A percentile compares a stretch with the other conserved stretches of the same genome.
Conservation (phyloP, 2,329 filamentous ascomycete genomes). For the Zymoseptoria pseudotritici region DNA sequence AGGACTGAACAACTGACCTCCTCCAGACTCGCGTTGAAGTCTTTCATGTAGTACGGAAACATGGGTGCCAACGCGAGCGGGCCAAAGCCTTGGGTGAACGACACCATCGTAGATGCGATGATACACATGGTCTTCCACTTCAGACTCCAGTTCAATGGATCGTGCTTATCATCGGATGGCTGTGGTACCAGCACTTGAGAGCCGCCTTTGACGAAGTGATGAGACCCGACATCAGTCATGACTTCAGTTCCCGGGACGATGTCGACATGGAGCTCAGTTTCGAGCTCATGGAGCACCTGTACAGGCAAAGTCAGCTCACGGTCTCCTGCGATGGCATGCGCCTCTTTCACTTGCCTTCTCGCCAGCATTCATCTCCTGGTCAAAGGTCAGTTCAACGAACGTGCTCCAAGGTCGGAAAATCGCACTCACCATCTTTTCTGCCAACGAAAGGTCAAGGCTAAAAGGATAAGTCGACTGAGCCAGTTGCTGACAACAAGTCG, state of each 20-base stretch:
- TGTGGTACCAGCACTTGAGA: slow-evolving; percentile 46
- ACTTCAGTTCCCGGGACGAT: slow-evolving; percentile 53
- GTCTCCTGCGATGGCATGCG: not conserved
- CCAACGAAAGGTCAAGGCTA: not conserved
- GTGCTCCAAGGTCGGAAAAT: not conserved
- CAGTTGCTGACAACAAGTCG: not conserved
- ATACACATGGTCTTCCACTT: slow-evolving; percentile 46
- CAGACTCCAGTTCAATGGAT: slow-evolving; percentile 40
- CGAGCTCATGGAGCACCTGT: slow-evolving; percentile 41
- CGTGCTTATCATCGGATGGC: slow-evolving; percentile 37
- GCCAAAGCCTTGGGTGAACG: slow-evolving; percentile 49
- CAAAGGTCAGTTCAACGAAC: not conserved
- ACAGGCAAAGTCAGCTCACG: not conserved
- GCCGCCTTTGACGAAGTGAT: slow-evolving; percentile 56
- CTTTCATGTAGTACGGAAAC: slow-evolving; percentile 52
- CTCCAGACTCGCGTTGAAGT: slow-evolving; percentile 39
- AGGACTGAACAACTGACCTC: not conserved
- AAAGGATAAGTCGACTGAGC: not conserved
- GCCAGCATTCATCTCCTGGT: slow-evolving; percentile 17
- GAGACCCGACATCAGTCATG: slow-evolving; percentile 53
- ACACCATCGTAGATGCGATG: slow-evolving; percentile 38
- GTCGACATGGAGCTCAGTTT: slow-evolving; percentile 46
- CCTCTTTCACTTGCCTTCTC: slow-evolving; percentile 4
- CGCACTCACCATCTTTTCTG: not conserved
- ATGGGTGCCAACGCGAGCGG: slow-evolving; percentile 51